phyloP scores from a whole-genome alignment of 164 flowering plant species.

The Nymphaea thermarum region DNA sequence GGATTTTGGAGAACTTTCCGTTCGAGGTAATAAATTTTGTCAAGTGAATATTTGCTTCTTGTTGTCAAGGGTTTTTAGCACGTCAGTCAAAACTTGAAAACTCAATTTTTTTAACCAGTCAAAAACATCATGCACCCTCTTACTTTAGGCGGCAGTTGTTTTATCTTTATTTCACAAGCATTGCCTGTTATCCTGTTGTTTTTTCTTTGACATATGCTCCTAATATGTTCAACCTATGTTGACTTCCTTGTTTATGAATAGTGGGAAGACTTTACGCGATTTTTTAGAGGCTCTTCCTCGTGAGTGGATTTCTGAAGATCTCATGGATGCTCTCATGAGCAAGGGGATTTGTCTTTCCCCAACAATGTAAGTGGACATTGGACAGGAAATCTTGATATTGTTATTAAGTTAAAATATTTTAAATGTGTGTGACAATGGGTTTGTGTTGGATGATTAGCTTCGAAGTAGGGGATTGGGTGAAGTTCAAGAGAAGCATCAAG shows the following conservation, averaged over 20 bases:
- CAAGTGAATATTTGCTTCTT: no score
- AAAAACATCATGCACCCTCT: no score
- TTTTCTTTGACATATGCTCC: not conserved
- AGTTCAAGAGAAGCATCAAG: slow-evolving; percentile 62
- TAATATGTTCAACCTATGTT: not conserved
- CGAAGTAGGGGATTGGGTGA: slow-evolving; percentile 94
- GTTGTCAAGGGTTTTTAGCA: no score
- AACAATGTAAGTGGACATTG: slow-evolving; percentile 54
- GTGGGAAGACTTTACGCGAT: slow-evolving; percentile 87
- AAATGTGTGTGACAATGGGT: not conserved
- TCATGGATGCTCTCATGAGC: slow-evolving; percentile 71
- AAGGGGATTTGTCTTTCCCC: slow-evolving; percentile 81
- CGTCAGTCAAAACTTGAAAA: no score
- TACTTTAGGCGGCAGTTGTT: no score
- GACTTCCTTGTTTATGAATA: slow-evolving; percentile 17
- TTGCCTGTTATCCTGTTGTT: not conserved
- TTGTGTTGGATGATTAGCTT: slow-evolving; percentile 32
- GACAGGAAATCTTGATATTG: not conserved
- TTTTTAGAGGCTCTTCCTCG: slow-evolving; percentile 89
- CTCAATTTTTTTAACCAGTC: not conserved
- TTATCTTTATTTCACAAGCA: not conserved
- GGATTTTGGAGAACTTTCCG: no score
- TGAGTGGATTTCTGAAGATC: slow-evolving; percentile 98
- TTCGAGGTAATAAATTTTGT: no score
- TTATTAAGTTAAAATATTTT: not conserved